These are phyloP conservation scores for Sphaerulina vaccinii DNA, from an alignment of 2,329 filamentous ascomycete species.

Conservation along the genomic window DNA sequence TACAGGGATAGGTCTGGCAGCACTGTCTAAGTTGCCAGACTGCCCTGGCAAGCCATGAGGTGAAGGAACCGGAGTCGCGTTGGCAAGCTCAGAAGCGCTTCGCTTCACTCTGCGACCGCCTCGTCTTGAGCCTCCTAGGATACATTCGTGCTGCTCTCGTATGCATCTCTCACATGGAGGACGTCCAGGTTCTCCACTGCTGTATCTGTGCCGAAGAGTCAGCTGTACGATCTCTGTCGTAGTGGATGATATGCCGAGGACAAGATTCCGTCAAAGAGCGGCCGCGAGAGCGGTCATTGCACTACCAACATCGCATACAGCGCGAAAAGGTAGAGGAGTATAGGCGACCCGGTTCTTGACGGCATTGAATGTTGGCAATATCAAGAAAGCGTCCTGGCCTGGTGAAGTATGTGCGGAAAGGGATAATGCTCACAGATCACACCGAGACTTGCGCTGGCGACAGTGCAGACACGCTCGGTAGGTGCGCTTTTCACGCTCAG, in stretches of 20 bases:
- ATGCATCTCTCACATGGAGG: slow-evolving; percentile 38
- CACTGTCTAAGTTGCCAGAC: slow-evolving; percentile 20
- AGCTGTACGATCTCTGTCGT: not conserved
- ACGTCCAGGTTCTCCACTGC: slow-evolving; percentile 33
- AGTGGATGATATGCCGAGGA: not conserved
- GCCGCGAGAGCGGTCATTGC: not conserved
- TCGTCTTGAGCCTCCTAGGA: slow-evolving; percentile 35
- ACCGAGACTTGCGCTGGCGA: slow-evolving; percentile 36
- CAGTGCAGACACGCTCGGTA: slow-evolving; percentile 37
- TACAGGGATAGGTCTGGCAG: slow-evolving; percentile 19
- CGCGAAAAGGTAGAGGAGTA: not conserved
- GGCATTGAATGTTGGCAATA: slow-evolving; percentile 2
- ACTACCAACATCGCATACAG: not conserved
- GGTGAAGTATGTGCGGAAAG: not conserved
- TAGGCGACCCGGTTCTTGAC: slow-evolving; percentile 14
- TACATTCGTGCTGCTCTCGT: slow-evolving; percentile 36
- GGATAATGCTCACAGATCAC: slow-evolving; percentile 32
- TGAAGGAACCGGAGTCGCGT: slow-evolving; percentile 4
- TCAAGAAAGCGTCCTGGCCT: not conserved
- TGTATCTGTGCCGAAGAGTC: slow-evolving; percentile 28
- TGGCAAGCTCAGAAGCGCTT: slow-evolving; percentile 15
- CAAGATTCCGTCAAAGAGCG: slow-evolving; percentile 8
- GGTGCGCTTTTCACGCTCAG: slow-evolving; percentile 36
- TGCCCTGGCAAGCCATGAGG: slow-evolving; percentile 2
- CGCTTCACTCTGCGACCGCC: slow-evolving; percentile 36